Conservation (phyloP, 2,329 filamentous ascomycete genomes). For the Aspergillus pseudoterreus region DNA sequence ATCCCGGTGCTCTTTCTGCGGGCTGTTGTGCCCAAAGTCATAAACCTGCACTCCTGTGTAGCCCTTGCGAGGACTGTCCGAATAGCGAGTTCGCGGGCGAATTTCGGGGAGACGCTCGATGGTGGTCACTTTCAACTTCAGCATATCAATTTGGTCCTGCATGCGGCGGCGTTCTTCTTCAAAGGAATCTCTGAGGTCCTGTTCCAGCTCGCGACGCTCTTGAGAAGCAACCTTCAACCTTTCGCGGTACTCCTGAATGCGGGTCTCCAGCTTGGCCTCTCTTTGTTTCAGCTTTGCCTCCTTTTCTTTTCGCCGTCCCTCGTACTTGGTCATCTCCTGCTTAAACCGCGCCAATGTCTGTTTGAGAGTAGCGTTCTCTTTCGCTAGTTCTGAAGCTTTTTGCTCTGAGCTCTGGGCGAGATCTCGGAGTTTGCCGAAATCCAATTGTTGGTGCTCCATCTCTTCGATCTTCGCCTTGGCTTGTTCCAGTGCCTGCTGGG, state of each 20-base stretch:
- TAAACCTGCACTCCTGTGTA: conserved; percentile 27
- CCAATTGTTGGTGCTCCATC: conserved; percentile 26
- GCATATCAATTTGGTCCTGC: conserved; percentile 35
- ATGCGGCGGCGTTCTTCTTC: conserved; percentile 37
- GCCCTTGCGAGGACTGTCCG: conserved; percentile 26
- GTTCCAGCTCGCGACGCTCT: conserved; percentile 35
- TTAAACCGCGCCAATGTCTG: conserved; percentile 39
- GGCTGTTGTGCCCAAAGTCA: conserved; percentile 21
- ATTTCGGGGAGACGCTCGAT: conserved; percentile 24
- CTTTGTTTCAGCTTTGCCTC: conserved; percentile 40
- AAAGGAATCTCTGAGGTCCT: conserved; percentile 30
- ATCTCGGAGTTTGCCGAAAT: conserved; percentile 32
- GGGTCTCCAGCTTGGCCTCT: conserved; percentile 36
- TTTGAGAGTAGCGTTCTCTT: conserved; percentile 41
- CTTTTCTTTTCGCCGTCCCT: conserved; percentile 40
- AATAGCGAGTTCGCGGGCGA: conserved; percentile 16
- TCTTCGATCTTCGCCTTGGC: conserved; percentile 34
- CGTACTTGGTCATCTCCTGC: conserved; percentile 41
- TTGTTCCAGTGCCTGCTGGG: conserved; percentile 32
- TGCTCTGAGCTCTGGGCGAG: conserved; percentile 38
- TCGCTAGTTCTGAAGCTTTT: conserved; percentile 38
- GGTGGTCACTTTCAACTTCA: conserved; percentile 30
- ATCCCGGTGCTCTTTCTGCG: conserved; percentile 19
- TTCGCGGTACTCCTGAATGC: conserved; percentile 40
- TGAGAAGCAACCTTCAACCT: conserved; percentile 32